Evolutionary conservation across 306 rosid species (phyloP).

Genomic region (Cucumis melo): DNA sequence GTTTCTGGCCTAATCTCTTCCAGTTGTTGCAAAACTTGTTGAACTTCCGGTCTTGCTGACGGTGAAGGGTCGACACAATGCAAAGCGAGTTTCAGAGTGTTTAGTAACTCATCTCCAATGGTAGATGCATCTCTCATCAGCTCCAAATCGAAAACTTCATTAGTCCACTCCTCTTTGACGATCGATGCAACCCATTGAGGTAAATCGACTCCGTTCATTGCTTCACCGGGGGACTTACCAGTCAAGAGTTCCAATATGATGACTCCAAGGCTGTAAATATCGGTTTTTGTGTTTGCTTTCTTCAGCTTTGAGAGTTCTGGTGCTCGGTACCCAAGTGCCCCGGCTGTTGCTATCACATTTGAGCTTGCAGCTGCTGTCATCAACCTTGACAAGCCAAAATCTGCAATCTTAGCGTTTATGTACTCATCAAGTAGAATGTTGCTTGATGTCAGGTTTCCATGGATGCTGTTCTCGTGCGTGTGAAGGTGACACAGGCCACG

Average conservation of each 20-base stretch:
- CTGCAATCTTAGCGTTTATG: slow-evolving; percentile 55
- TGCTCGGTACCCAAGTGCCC: slow-evolving; percentile 70
- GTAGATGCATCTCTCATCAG: slow-evolving; percentile 55
- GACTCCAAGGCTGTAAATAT: slow-evolving; percentile 68
- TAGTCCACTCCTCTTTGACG: slow-evolving; percentile 78
- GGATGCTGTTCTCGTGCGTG: slow-evolving; percentile 41
- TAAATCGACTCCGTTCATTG: slow-evolving; percentile 66
- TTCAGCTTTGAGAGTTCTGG: slow-evolving; percentile 77
- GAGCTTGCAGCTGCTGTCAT: slow-evolving; percentile 72
- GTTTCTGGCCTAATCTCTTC: slow-evolving; percentile 58
- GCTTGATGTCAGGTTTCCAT: slow-evolving; percentile 76
- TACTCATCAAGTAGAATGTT: slow-evolving; percentile 57
- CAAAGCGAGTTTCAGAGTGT: slow-evolving; percentile 68
- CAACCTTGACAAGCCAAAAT: slow-evolving; percentile 66
- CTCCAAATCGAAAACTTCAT: slow-evolving; percentile 87
- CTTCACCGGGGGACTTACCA: slow-evolving; percentile 73
- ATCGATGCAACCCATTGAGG: slow-evolving; percentile 92
- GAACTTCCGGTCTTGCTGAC: slow-evolving; percentile 62
- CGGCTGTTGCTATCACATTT: slow-evolving; percentile 76
- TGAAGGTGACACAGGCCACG: slow-evolving; percentile 49
- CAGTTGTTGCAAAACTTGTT: slow-evolving; percentile 59
- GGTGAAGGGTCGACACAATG: slow-evolving; percentile 93
- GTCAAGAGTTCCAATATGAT: slow-evolving; percentile 75
- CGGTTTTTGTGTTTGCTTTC: slow-evolving; percentile 42
- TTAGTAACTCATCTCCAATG: slow-evolving; percentile 59